Evolutionary conservation across 108 stramenopile genomes (phyloP), one percentile per base, ranked within the genome.

Genomic region (Cyclotella sp.): DNA sequence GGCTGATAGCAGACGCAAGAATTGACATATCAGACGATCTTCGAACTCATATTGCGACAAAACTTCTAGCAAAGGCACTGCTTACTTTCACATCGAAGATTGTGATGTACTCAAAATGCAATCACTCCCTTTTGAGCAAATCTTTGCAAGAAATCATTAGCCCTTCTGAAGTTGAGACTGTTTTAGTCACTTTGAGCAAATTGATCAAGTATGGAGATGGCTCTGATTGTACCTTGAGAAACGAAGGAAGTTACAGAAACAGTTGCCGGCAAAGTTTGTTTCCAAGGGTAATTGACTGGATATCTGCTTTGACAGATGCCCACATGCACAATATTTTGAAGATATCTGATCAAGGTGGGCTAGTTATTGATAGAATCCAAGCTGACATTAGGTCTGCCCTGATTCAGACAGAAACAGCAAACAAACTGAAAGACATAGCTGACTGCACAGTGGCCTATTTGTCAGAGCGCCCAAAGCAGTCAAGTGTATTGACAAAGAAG

Each of bases 21-120:
- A 26, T 22, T 22, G 65, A 68, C 21, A n/a, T 11, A 51, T 40
- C 68, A 30, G 62, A 75, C 24, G 71, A 55, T 10, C 49, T 47
- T 10, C 34, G 47, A 24, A 28, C 39, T 54, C 65, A 43, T 19
- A 29, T 65, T n/a, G 44, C 47, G 41, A 64, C 72, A 22, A 77
- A 63, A 57, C 57, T 83, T 19, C 40, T 83, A 49, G 67, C 82
- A 61, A 52, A 77, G 24, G 67, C 75, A 45, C 29, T 83, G 4
- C 72, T 83, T 41, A 72, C 77, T 60, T 77, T 77, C 24, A 83
- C 76, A 12, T 77, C 76, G 5, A 83, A 69, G 71, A 58, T 83
- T 83, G 75, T 83, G 15, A 77, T 42, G 51, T 77, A 83, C 42
- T 83, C 82, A 14, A 83, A 58, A 40, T 83, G 82, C 45, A 83